Percentiles rank a stretch among this genome's conserved stretches.
phyloP scores from a whole-genome alignment of 345 rosid genomes.

The Turnera subulata region DNA sequence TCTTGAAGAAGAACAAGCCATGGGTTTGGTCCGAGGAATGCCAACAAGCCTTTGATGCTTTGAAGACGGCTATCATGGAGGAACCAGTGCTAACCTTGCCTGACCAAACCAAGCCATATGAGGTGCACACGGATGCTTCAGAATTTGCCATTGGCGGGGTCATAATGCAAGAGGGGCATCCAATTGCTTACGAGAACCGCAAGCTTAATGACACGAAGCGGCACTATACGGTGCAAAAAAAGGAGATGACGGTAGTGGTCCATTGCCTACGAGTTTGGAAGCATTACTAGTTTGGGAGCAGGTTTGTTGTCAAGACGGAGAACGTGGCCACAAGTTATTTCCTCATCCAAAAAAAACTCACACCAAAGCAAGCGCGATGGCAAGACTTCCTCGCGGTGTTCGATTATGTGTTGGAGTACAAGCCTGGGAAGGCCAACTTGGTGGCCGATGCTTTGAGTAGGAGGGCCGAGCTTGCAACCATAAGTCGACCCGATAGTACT shows the following conservation, averaged over 20 bases:
- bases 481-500: background rate
- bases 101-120: background rate
- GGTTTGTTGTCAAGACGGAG: background rate
- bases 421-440: background rate
- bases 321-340: background rate
- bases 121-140: background rate
- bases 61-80: background rate
- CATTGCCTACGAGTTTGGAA: background rate
- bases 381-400: background rate
- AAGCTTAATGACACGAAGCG: background rate
- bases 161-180: background rate
- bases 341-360: background rate
- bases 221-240: background rate
- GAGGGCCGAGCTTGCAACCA: background rate
- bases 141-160: background rate
- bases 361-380: background rate
- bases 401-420: background rate
- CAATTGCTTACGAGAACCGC: background rate
- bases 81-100: background rate
- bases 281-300: background rate
- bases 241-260: background rate
- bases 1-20: background rate
- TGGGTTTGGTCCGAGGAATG: background rate
- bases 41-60: background rate
- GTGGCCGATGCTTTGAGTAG: background rate